Base-by-base conservation (phyloP, 352 stramenopile genomes). In the Peronospora belbahrii region DNA sequence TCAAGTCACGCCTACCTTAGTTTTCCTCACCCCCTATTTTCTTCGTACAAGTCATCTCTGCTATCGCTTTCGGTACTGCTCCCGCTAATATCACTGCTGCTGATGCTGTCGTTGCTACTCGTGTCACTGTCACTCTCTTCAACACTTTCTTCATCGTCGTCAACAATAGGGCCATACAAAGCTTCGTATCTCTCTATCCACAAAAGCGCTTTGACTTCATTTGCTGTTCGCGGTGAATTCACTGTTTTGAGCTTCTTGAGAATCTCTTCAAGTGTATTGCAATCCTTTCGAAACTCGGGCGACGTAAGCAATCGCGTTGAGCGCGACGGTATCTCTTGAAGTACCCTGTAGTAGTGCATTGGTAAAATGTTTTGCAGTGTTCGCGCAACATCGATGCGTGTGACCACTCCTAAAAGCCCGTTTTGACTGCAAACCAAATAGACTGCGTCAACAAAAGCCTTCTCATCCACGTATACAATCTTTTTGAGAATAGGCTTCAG, bases 141-240 rank as follows among this genome's bases (percentile, higher is more conserved):
- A 10, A 20, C 31, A 23, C 13, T 43, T 0, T 36, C 42, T 32
- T 40, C 49, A 10, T 58, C 54, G 11, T 45, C 36, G 6, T 55
- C 54, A 36, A 45, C 28, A 30, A 62, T 47, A 8, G 41, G 40
- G 7, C 60, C 63, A 35, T 61, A 56, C 8, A 57, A 14, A 7
- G 31, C 54, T 42, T 65, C 64, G 44, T 67, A 79, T 37, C 56
- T 52, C 35, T 71, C 62, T 14, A 79, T 40, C 67, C 67, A 83
- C 6, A 79, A 36, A 6, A 74, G 65, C 2, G 59, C 65, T 51
- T 76, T 62, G n/a, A 83, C 37, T 30, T 62, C 52, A 15, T 62
- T 20, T 33, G 53, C 18, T 20, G 31, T 49, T 32, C 34, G 24
- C 36, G 15, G 10, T 3, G 45, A 24, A 40, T 27, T 14, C 17